A percentile compares a stretch with the other conserved stretches of the same genome.
Evolutionary conservation across 164 flowering plant genomes (phyloP).

Genomic region (Stephania cephalantha): DNA sequence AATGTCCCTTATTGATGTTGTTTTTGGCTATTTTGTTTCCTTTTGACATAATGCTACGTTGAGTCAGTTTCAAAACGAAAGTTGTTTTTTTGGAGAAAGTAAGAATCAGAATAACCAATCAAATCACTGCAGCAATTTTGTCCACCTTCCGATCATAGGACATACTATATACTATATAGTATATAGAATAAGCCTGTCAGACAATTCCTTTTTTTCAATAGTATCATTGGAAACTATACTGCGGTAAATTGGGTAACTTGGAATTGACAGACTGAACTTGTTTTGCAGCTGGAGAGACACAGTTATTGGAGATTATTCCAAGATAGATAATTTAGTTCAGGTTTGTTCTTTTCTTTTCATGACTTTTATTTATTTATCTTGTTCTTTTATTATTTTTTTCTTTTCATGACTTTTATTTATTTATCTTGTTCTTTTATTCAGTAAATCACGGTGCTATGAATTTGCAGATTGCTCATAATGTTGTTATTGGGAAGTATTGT

Average conservation of each 20-base stretch:
- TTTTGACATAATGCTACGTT: not conserved
- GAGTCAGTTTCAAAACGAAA: not conserved
- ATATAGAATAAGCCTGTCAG: not conserved
- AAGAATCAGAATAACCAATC: not conserved
- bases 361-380: not conserved
- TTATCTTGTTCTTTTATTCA: not conserved
- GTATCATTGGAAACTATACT: not conserved
- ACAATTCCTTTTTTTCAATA: not conserved
- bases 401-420: not conserved
- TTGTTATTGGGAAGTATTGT: slow-evolving; percentile 67
- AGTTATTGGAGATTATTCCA: slow-evolving; percentile 61
- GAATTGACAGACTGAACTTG: slow-evolving; percentile 4
- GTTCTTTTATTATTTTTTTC: slow-evolving; percentile 11
- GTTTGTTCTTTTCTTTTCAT: slow-evolving; percentile 31
- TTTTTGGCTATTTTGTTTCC: not conserved
- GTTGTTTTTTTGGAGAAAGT: not conserved
- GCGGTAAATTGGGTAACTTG: not conserved
- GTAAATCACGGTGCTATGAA: not conserved
- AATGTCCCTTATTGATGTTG: not conserved
- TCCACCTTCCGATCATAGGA: not conserved
- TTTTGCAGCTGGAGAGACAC: slow-evolving; percentile 97
- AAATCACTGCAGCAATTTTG: not conserved
- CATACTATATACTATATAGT: not conserved
- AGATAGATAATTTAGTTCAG: slow-evolving; percentile 94
- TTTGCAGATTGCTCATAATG: slow-evolving; percentile 92